phyloP scores from a whole-genome alignment of 2,329 filamentous ascomycete species.

The Leptographium wingfieldii region DNA sequence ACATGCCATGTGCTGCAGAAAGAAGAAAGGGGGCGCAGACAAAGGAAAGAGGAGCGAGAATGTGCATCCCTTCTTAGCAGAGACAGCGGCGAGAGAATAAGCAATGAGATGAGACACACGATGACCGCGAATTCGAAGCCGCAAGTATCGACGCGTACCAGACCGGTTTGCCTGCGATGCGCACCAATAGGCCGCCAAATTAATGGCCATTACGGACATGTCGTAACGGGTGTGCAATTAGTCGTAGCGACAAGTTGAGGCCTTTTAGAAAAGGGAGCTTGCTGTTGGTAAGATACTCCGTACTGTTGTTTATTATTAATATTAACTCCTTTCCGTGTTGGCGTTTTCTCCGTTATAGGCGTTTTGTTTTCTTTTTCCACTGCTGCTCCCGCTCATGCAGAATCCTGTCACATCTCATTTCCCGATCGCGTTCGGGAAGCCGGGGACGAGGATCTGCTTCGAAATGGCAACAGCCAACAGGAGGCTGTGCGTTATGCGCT shows the following conservation, averaged over 20 bases:
- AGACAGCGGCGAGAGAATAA: background rate
- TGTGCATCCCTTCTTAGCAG: background rate
- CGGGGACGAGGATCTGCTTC: background rate
- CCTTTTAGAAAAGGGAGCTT: background rate
- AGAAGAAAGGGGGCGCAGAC: background rate
- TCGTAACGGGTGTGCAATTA: background rate
- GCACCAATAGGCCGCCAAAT: background rate
- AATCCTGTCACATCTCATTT: slow-evolving; percentile 1
- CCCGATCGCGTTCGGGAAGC: background rate
- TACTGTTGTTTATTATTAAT: background rate
- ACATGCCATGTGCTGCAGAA: background rate
- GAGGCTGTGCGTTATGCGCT: no score
- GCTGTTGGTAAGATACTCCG: background rate
- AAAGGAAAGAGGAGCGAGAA: background rate
- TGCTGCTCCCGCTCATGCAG: background rate
- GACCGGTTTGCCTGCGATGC: no score
- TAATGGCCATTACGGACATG: background rate
- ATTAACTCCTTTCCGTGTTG: background rate
- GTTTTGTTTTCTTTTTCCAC: background rate
- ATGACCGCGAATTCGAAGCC: no score
- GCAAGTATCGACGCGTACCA: background rate
- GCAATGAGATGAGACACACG: background rate
- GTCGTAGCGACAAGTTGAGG: background rate
- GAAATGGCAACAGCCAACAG: background rate
- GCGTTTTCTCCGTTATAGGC: background rate